Conservation (phyloP, 2,329 filamentous ascomycete species). For the Geosmithia putterillii region DNA sequence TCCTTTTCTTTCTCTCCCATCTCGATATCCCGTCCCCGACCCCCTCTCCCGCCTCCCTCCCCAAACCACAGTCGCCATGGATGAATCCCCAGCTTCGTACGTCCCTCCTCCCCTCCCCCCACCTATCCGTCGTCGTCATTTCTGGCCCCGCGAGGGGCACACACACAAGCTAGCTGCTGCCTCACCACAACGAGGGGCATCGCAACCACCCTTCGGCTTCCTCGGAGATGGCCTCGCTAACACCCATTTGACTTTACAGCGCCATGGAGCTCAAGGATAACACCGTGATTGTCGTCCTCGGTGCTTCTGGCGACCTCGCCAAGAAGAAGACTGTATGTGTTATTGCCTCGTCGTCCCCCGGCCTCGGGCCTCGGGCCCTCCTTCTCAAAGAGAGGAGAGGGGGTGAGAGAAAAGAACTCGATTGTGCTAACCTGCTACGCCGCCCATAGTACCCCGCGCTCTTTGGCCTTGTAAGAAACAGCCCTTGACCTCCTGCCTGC, state of each 20-base stretch:
- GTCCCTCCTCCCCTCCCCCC: constrained; percentile 4
- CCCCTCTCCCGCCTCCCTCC: background rate
- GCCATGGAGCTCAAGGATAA: constrained; percentile 96
- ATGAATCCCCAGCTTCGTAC: constrained; percentile 8
- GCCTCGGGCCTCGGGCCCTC: too few species aligned
- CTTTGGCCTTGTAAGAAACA: constrained; percentile 77
- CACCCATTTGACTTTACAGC: constrained; percentile 28
- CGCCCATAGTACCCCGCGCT: constrained; percentile 73
- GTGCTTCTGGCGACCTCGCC: constrained; percentile 91
- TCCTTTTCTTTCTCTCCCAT: background rate
- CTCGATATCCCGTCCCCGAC: background rate
- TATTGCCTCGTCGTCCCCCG: constrained; percentile 4
- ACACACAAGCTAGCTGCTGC: background rate
- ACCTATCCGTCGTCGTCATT: background rate
- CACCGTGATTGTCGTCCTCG: constrained; percentile 91
- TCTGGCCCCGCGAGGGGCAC: constrained; percentile 1
- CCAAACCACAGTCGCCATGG: constrained; percentile 7
- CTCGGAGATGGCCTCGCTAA: constrained; percentile 1
- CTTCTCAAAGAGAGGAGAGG: constrained; percentile 7
- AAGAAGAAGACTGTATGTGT: constrained; percentile 94
- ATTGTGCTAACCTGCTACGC: constrained; percentile 4
- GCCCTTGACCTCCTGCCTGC: background rate
- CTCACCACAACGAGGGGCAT: background rate
- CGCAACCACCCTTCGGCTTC: background rate
- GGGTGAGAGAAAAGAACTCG: background rate